Evolutionary conservation across 495 filamentous ascomycete genomes (phyloP), one percentile per base, ranked within the genome.

Genomic region (Penicillium waksmanii): DNA sequence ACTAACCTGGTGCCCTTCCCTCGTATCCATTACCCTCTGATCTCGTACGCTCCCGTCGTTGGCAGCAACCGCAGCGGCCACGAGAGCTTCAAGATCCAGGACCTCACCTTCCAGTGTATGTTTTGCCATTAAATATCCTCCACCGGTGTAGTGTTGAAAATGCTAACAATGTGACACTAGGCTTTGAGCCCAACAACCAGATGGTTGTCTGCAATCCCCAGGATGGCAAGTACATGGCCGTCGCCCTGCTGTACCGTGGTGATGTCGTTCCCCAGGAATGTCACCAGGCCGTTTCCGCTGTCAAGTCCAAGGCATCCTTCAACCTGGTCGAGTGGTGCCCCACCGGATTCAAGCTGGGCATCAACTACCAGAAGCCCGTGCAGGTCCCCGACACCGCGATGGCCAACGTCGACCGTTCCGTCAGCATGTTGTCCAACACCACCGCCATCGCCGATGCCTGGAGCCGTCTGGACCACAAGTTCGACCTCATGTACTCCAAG

Each of bases 401-500:
- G 51, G 91, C 92, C 9, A 83, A 88, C 19, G 92, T 95, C 69
- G 91, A 94, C 72, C 89, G 92, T 62, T 89, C 87, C 69, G 91
- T 95, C 56, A 90, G 87, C 67, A 96, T 96, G 92, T 78, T 96
- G 57, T 90, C 88, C 78, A 96, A 96, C 84, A 95, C 92, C 21
- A 96, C 92, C 12, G 89, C 92, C 57, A 95, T 96, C 59, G 86
- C 92, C 47, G 92, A 96, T 75, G 92, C 92, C 44, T 96, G 92
- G 92, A 85, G 84, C 47, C 89, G 91, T 62, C 82, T 96, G 31
- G 90, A 94, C 75, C 86, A 91, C 81, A 96, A 96, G 78, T 96
- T 96, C 77, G 92, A 96, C 66, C 89, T 96, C 63, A 96, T 96
- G 92, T 96, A 96, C 81, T 90, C 85, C 79, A 96, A 96, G 85